Evolutionary conservation across 116 monocot species (phyloP).

Genomic region (Dioscorea cayenensis): DNA sequence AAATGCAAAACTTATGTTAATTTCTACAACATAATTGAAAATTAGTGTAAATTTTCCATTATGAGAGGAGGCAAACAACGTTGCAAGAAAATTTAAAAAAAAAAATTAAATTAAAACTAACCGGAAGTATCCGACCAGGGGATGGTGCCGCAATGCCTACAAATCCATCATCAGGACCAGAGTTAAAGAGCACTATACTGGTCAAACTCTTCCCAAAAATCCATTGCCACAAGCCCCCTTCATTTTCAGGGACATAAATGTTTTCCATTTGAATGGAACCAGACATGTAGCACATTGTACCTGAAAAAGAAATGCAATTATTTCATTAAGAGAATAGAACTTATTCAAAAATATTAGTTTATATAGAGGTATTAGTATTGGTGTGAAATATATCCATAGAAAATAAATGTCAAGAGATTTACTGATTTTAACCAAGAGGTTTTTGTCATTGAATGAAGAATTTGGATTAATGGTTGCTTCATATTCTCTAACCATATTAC

Average conservation of each 20-base stretch:
- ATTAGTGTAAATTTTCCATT: neutral
- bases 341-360: neutral
- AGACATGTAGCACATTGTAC: conserved; percentile 91
- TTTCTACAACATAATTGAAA: too few species aligned
- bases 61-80: neutral
- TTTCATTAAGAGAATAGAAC: neutral
- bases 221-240: conserved; percentile 89
- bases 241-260: conserved; percentile 69
- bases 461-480: too few species aligned
- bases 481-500: too few species aligned
- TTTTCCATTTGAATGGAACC: conserved; percentile 86
- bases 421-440: too few species aligned
- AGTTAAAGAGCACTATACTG: conserved; percentile 66
- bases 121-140: conserved; percentile 85
- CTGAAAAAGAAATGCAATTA: conserved; percentile 26
- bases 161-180: conserved; percentile 75
- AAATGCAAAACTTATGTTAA: too few species aligned
- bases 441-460: too few species aligned
- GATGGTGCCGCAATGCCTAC: conserved; percentile 93
- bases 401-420: neutral
- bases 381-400: neutral
- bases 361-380: neutral
- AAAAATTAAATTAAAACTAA: conserved; percentile 19
- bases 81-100: neutral
- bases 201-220: conserved; percentile 75